Percentiles rank a stretch among this genome's conserved stretches.
phyloP scores from a whole-genome alignment of 495 filamentous ascomycete species.

The Trichoderma erinaceum region DNA sequence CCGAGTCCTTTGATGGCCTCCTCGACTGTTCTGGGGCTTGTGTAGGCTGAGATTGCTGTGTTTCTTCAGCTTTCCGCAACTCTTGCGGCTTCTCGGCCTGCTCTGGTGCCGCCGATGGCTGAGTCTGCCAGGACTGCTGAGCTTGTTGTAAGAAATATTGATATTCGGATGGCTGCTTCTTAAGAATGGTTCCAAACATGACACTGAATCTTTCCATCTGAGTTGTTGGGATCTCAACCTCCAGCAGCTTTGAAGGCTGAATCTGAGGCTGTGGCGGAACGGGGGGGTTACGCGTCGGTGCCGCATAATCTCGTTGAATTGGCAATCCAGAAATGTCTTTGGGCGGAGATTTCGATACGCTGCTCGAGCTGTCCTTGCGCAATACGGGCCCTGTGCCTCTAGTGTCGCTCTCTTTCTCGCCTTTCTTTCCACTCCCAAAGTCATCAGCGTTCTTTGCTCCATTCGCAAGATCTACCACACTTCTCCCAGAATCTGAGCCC shows the following conservation, averaged over 20 bases:
- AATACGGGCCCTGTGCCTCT: not conserved
- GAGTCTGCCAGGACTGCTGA: not conserved
- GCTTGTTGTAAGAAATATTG: not conserved
- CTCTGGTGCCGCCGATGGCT: not conserved
- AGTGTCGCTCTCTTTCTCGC: not conserved
- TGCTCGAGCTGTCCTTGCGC: not conserved
- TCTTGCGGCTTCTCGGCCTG: not conserved
- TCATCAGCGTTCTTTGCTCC: not conserved
- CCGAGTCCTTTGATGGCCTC: not conserved
- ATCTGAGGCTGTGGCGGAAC: not conserved
- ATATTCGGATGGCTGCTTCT: constrained; percentile 32
- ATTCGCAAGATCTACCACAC: not conserved
- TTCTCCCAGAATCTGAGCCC: not conserved
- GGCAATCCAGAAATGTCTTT: not conserved
- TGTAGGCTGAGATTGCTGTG: not conserved
- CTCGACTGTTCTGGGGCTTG: not conserved
- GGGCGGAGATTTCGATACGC: not conserved
- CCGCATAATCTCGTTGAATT: not conserved
- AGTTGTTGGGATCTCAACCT: constrained; percentile 74
- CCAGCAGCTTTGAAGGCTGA: constrained; percentile 38
- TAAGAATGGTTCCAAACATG: constrained; percentile 80
- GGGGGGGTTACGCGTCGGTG: constrained; percentile 16
- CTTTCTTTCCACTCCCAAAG: not conserved
- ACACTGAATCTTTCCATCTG: constrained; percentile 87
- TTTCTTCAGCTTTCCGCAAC: not conserved